phyloP scores from a whole-genome alignment of 805 yeast species.

The Candida verbasci region DNA sequence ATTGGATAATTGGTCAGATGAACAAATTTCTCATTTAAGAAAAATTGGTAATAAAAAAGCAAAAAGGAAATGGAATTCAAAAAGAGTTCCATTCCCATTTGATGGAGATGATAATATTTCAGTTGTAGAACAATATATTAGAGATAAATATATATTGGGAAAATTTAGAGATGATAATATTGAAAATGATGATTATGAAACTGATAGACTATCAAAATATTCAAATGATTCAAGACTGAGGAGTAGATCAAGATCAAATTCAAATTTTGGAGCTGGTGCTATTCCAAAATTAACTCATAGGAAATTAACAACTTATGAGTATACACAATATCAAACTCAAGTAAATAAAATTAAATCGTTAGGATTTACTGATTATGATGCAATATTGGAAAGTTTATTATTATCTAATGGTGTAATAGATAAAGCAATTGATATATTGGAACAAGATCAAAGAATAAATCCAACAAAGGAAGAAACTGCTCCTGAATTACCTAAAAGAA shows the following conservation, averaged over 20 bases:
- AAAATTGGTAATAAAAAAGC: constrained; percentile 62
- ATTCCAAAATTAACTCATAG: constrained; percentile 46
- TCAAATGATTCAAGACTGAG: neutral
- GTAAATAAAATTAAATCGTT: constrained; percentile 41
- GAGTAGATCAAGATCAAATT: constrained; percentile 14
- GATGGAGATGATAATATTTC: constrained; percentile 66
- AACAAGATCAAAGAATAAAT: constrained; percentile 31
- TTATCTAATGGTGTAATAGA: constrained; percentile 56
- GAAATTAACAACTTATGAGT: constrained; percentile 50
- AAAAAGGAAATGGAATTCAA: constrained; percentile 62
- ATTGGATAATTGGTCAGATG: constrained; percentile 62
- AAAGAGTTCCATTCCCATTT: constrained; percentile 62
- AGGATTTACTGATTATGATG: constrained; percentile 57
- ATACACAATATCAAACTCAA: constrained; percentile 46
- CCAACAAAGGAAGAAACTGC: constrained; percentile 38
- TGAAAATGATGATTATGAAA: constrained; percentile 28
- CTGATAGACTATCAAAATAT: constrained; percentile 4
- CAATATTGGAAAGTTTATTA: constrained; percentile 59
- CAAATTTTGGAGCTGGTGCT: constrained; percentile 13
- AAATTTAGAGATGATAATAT: constrained; percentile 44
- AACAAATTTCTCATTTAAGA: constrained; percentile 45
- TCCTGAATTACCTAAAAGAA: constrained; percentile 44
- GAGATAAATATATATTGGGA: constrained; percentile 68
- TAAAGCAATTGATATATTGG: constrained; percentile 55
- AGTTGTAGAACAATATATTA: constrained; percentile 52